Conservation (phyloP, 345 rosid species). For the Diplotaxis tenuifolia region DNA sequence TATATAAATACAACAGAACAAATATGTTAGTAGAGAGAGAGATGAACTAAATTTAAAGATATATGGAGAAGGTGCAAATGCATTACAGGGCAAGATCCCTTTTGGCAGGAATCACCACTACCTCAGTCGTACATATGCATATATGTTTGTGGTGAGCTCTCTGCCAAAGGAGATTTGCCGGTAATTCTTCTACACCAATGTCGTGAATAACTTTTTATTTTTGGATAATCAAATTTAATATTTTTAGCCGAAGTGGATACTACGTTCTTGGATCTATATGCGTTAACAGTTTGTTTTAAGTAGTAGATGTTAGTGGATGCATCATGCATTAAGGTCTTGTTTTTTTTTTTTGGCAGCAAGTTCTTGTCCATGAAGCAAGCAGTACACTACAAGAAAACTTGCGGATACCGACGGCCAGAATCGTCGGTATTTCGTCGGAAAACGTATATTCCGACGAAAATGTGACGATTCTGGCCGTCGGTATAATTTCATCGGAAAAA, state of each 20-base stretch:
- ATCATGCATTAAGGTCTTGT: neutral
- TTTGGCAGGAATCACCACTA: constrained; percentile 25
- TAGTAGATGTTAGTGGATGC: neutral
- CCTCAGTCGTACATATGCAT: constrained; percentile 18
- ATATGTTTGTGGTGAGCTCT: constrained; percentile 11
- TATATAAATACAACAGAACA: constrained; percentile 19
- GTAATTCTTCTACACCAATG: constrained; percentile 11
- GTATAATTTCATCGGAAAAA: too few relatives aligned
- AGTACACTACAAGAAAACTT: too few relatives aligned
- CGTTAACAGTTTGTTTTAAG: neutral
- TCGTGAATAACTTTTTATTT: neutral
- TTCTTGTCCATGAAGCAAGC: too few relatives aligned
- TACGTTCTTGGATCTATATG: neutral
- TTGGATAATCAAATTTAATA: neutral
- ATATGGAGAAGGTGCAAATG: constrained; percentile 15
- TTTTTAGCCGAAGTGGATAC: neutral
- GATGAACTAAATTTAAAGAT: neutral
- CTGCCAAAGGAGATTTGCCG: constrained; percentile 32
- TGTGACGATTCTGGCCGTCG: too few relatives aligned
- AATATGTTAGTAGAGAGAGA: neutral
- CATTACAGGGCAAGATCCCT: constrained; percentile 31
- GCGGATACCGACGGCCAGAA: too few relatives aligned
- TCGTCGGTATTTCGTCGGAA: too few relatives aligned
- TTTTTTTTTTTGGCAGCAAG: too few relatives aligned
- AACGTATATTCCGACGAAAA: too few relatives aligned